phyloP scores from a whole-genome alignment of 371 early-diverging fungal species.

The Actinomortierella ambigua region DNA sequence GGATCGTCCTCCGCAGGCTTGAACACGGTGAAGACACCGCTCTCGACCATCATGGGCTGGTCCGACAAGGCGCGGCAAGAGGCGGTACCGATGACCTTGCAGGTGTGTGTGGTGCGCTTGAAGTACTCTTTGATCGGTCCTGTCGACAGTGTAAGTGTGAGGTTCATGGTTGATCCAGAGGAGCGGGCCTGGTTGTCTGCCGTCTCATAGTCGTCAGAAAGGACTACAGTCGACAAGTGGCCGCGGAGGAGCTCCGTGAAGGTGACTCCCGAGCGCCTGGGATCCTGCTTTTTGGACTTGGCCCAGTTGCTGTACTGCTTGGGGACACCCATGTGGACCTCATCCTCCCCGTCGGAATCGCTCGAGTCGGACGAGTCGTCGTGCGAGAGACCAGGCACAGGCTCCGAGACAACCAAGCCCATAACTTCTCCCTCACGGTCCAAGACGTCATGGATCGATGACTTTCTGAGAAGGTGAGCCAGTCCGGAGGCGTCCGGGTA shows the following conservation, averaged over 20 bases:
- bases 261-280: conserved; percentile 26
- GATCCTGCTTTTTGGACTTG: conserved; percentile 10
- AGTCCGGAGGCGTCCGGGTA: conserved; percentile 23
- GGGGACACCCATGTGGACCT: conserved; percentile 6
- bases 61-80: conserved; percentile 51
- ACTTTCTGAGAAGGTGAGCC: conserved; percentile 24
- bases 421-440: conserved; percentile 16
- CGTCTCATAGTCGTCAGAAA: conserved; percentile 37
- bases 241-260: conserved; percentile 50
- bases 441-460: conserved; percentile 24
- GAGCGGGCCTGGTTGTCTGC: conserved; percentile 46
- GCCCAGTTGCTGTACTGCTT: conserved; percentile 27
- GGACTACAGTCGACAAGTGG: conserved; percentile 48
- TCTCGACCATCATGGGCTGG: conserved; percentile 49
- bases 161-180: conserved; percentile 43
- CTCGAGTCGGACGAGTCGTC: conserved; percentile 6
- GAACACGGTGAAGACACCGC: conserved; percentile 44
- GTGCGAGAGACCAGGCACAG: conserved; percentile 12
- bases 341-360: conserved; percentile 12
- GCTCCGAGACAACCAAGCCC: conserved; percentile 26
- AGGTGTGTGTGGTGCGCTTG: conserved; percentile 31
- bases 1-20: conserved; percentile 34
- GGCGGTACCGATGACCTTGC: conserved; percentile 45
- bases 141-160: conserved; percentile 37
- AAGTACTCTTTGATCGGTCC: conserved; percentile 37